phyloP scores from a whole-genome alignment of 192 early-diverging fungal genomes.

The Bifiguratus adelaidae region DNA sequence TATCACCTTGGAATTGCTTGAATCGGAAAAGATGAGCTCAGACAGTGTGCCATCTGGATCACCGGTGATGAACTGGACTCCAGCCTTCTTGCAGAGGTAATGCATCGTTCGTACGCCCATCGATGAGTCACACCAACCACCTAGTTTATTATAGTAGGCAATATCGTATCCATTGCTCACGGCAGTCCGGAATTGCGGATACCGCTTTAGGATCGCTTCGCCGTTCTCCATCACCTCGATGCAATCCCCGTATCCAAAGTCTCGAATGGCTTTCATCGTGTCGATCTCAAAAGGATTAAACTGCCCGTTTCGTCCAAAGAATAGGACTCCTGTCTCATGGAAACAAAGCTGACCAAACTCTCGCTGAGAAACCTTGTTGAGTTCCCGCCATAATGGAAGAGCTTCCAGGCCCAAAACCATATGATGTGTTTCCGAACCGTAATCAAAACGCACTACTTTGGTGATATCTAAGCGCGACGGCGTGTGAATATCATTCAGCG shows the following conservation, averaged over 20 bases:
- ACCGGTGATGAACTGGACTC: constrained; percentile 8
- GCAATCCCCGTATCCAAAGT: constrained; percentile 9
- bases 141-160: constrained; percentile 16
- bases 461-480: no score
- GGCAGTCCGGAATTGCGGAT: constrained; percentile 9
- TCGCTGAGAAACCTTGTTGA: constrained; percentile 8
- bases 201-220: constrained; percentile 9
- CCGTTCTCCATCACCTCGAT: constrained; percentile 9
- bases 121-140: constrained; percentile 19
- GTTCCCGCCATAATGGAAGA: constrained; percentile 12
- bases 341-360: constrained; percentile 2
- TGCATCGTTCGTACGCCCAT: constrained; percentile 12
- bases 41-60: no score
- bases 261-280: constrained; percentile 9
- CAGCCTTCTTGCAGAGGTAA: constrained; percentile 5
- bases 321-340: constrained; percentile 11
- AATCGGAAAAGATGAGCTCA: no score
- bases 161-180: constrained; percentile 11
- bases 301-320: constrained; percentile 5
- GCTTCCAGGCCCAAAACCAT: constrained; percentile 10
- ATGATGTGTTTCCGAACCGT: constrained; percentile 10
- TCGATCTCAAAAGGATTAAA: constrained; percentile 7
- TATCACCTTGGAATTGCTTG: no score
- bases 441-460: constrained; percentile 20
- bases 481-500: no score